Evolutionary conservation across 768 basidiomycete species (phyloP).

Genomic region (Lactifluus subvellereus): DNA sequence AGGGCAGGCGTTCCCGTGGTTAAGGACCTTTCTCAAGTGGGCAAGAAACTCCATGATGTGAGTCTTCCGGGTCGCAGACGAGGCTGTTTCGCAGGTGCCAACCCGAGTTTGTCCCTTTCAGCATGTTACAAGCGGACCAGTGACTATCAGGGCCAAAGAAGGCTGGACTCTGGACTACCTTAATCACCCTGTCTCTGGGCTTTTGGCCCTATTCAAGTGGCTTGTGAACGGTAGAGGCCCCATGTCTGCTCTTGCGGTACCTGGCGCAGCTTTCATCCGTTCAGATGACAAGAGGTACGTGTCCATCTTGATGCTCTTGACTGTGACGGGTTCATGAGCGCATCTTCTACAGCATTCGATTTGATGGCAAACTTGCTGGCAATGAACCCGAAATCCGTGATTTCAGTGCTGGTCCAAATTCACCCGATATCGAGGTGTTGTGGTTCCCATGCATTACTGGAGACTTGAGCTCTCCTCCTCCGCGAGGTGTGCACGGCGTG

Average conservation of each 20-base stretch:
- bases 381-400: neutral
- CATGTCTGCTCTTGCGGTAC: neutral
- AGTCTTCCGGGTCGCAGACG: neutral
- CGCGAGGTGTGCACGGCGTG: constrained; percentile 3
- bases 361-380: constrained; percentile 32
- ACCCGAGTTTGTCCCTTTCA: neutral
- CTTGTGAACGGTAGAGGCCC: neutral
- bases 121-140: constrained; percentile 5
- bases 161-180: constrained; percentile 12
- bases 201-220: constrained; percentile 6
- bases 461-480: neutral
- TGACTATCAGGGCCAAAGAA: neutral
- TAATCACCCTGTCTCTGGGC: neutral
- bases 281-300: neutral
- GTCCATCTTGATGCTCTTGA: neutral
- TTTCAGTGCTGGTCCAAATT: neutral
- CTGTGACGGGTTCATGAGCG: neutral
- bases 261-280: constrained; percentile 12
- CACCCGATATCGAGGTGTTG: constrained; percentile 9
- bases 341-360: constrained; percentile 24
- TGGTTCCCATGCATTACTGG: constrained; percentile 11
- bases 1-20: constrained; percentile 27
- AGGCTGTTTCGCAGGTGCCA: too few species aligned
- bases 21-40: constrained; percentile 5
- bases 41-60: constrained; percentile 5